Evolutionary conservation across 805 yeast species (phyloP), one percentile per base, ranked within the genome.

Genomic region (Kluyveromyces nonfermentans): DNA sequence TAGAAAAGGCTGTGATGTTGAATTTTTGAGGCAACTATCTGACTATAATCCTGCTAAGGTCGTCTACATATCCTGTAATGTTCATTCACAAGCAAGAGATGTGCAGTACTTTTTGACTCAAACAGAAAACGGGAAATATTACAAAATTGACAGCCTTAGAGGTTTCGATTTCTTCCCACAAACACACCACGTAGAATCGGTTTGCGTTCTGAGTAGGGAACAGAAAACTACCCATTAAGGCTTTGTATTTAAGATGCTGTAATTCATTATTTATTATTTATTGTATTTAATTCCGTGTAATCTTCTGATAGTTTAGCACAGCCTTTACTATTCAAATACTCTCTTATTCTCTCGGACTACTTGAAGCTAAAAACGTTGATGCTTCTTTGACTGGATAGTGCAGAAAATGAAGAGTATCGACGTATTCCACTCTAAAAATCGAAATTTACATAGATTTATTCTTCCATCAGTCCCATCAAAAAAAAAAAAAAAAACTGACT

Each of bases 111-210:
- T 93, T 57, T 62, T 89, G 45, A 75, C 73, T 48, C 72, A 79
- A 32, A 80, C 90, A 7, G 71, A 67, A 31, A 61, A 77, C 51
- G 93, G 93, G 4, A 53, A 60, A 7, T 57, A 72, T 33, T 93
- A 87, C 67, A 68, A 67, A 46, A 74, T 93, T 37, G 95, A 86
- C 52, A 82, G 90, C 52, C 71, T 93, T 19, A 79, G 87, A 57
- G 98, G 98, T 1, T 93, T 93, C 62, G 98, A 93, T 64, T 90
- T 93, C 68, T 93, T 93, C 70, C 96, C 96, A 2, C 95, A 87
- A 65, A 87, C 96, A 0, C 90, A 87, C 56, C 96, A 86, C 57
- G 95, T 86, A 33, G 96, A 86, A 62, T 78, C 90, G 58, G 86
- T 86, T 16, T 90, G 90, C 14, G 93, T 86, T 5, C 65, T 86